Base-by-base conservation (phyloP, 352 stramenopile genomes). In the Globisporangium echinulatum region DNA sequence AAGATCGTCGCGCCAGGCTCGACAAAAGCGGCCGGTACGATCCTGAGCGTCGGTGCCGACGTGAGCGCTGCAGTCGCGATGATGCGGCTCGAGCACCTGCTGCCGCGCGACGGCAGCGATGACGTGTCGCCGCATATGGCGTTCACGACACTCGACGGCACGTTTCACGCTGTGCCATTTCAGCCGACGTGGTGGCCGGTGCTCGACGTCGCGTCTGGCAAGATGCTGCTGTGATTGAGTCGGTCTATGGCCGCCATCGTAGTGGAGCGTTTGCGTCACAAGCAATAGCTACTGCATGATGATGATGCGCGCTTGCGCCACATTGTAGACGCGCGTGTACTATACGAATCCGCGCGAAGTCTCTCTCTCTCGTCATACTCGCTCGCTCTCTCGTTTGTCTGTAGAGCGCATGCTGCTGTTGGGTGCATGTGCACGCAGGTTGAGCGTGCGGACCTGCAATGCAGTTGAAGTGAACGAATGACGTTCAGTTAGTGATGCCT, bases 101-200 rank as follows among this genome's bases (percentile, higher is more conserved):
- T 85, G 19, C 69, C 74, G 8, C 78, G 77, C 39, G 70, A 79
- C 14, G 68, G 68, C 6, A 76, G 72, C 7, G 67, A 61, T 47
- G 44, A 8, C 7, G 7, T 13, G 40, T 13, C 64, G 44, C 76
- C 74, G 1, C 50, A 56, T 25, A 86, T 87, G 70, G 61, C 81
- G 43, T 92, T 92, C 49, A 72, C 70, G 47, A 91, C 82, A 2
- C 64, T 73, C 5, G 79, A 92, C 42, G 84, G 82, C 49, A 66
- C 69, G 3, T 92, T 90, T 61, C 67, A 85, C 39, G 83, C 71
- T 13, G 64, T 93, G 25, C 85, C 85, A 42, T 92, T 79, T 58
- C 70, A 89, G 61, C 85, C 85, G 1, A 67, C 69, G 17, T 94
- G 85, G 85, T 94, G 85, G 85, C 73, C 79, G 19, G 11, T 67